Evolutionary conservation across 1,284 basidiomycete species (phyloP).

Genomic region (Puccinia horiana): DNA sequence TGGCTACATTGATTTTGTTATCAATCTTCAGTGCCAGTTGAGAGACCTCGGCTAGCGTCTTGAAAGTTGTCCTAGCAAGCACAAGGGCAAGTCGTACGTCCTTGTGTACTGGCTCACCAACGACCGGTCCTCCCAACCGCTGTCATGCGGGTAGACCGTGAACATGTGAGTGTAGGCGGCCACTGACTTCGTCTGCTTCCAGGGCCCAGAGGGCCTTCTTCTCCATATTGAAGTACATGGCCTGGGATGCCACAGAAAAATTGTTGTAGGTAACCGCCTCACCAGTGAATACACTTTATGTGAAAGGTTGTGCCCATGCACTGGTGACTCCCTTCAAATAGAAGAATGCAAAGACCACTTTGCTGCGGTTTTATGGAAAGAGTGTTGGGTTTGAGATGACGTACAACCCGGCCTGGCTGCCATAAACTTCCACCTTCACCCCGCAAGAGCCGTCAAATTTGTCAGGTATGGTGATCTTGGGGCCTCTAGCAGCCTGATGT

Average conservation of each 20-base stretch:
- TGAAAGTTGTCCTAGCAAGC: too few species aligned
- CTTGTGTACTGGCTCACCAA: too few species aligned
- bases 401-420: neutral
- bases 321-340: neutral
- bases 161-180: neutral
- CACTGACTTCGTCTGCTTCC: neutral
- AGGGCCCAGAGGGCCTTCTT: neutral
- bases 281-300: neutral
- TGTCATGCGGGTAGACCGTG: too few species aligned
- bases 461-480: neutral
- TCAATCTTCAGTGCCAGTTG: too few species aligned
- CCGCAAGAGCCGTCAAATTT: neutral
- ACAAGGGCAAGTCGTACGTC: too few species aligned
- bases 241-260: neutral
- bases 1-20: too few species aligned
- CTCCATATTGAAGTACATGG: neutral
- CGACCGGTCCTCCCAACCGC: too few species aligned
- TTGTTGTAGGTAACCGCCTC: neutral
- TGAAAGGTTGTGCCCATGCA: neutral
- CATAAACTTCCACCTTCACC: neutral
- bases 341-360: neutral
- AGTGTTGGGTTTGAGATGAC: neutral
- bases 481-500: too few species aligned
- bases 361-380: neutral
- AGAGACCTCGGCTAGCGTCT: too few species aligned